Conservation (phyloP, 768 basidiomycete genomes). For the Boletales sp. region DNA sequence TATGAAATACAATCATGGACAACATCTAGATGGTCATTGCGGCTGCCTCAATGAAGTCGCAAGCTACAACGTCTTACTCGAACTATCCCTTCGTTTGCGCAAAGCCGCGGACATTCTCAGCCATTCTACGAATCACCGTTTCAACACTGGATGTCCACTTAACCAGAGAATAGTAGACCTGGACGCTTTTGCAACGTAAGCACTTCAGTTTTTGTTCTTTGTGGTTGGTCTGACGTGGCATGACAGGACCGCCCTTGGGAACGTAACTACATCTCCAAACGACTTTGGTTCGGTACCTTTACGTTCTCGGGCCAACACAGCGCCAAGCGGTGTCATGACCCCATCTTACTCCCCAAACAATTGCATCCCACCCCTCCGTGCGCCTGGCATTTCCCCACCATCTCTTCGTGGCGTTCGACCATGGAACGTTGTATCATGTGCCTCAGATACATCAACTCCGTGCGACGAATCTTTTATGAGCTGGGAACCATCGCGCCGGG, state of each 20-base stretch:
- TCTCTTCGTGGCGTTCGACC: slow-evolving; percentile 13
- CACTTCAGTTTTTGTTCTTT: slow-evolving; percentile 1
- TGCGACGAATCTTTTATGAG: slow-evolving; percentile 60
- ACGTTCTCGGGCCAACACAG: slow-evolving; percentile 14
- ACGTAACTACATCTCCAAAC: slow-evolving; percentile 26
- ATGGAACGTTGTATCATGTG: slow-evolving; percentile 17
- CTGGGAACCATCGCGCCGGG: slow-evolving; percentile 49
- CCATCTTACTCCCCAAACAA: slow-evolving; percentile 10
- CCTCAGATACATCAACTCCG: slow-evolving; percentile 31
- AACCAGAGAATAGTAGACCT: slow-evolving; percentile 46
- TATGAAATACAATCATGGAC: slow-evolving; percentile 13
- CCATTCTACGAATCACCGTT: slow-evolving; percentile 40
- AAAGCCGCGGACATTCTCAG: slow-evolving; percentile 56
- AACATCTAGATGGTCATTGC: slow-evolving; percentile 40
- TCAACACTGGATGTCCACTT: slow-evolving; percentile 32
- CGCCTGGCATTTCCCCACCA: slow-evolving; percentile 19
- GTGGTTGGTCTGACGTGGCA: slow-evolving; percentile 8
- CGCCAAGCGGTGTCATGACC: background rate
- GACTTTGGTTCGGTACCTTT: slow-evolving; percentile 15
- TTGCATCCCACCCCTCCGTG: slow-evolving; percentile 15
- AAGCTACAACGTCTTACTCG: slow-evolving; percentile 56
- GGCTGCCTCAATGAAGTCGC: slow-evolving; percentile 54
- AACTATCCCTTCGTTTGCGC: slow-evolving; percentile 61
- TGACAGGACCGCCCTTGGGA: slow-evolving; percentile 41
- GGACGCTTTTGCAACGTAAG: slow-evolving; percentile 54